Evolutionary conservation across 78 protist species (phyloP), one percentile per base, ranked within the genome.

Genomic region (Dictyostelium capitatum): DNA sequence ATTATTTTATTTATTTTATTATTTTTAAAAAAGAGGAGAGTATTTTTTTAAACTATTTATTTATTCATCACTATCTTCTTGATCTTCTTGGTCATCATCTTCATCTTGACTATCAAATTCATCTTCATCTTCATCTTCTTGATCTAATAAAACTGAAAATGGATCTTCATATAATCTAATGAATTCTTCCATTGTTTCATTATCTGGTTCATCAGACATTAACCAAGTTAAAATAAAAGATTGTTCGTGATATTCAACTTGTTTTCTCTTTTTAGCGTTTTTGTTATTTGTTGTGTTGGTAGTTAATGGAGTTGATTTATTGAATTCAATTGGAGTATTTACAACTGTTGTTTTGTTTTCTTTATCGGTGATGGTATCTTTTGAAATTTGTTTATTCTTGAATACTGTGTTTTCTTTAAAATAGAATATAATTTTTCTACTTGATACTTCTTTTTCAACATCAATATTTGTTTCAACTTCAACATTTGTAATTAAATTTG

Each of bases 141-240:
- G 30, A 6, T 79, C 70, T 28, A 56, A 10, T 30, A 79, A 32
- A 9, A 79, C 46, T 56, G 70, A 54, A 9, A 79, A 79, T 53
- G 83, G 83, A 56, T 79, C 83, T 50, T 79, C 83, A 54, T 54
- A 79, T 19, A 79, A 23, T 79, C 28, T 54, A 5, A 23, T 30
- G 41, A 79, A 54, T 43, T 54, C 83, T 4, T 79, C 83, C 30
- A 79, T 54, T 8, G 37, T 28, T 11, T 54, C 70, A 4, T 17
- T 30, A 54, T 43, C 51, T 0, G 51, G 46, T 17, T 54, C 83
- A 6, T 37, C 14, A 12, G 51, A 32, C 56, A 32, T 30, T 48
- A 79, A 48, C 41, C 41, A 79, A 28, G 57, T 32, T 28, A 79
- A 19, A 11, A 79, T 20, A n/a, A 79, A 79, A 54, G 46, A n/a